Conservation (phyloP, 2,329 filamentous ascomycete species). For the Penicillium sp. region DNA sequence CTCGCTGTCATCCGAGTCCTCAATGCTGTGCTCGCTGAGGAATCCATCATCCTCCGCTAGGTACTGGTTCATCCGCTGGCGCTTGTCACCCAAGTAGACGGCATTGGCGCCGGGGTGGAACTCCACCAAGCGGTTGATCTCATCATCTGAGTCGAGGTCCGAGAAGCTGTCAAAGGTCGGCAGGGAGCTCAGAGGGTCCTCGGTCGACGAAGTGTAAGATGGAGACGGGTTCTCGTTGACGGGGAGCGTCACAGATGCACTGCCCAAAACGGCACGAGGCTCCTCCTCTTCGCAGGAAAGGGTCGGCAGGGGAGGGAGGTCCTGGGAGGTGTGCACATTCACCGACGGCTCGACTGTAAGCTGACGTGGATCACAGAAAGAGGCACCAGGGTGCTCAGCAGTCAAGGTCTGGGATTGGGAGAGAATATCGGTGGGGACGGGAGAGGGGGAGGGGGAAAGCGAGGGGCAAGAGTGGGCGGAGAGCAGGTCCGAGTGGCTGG, state of each 20-base stretch:
- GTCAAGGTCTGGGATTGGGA: conserved; percentile 69
- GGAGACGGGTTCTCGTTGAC: conserved; percentile 39
- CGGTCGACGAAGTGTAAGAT: conserved; percentile 42
- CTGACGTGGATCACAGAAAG: conserved; percentile 90
- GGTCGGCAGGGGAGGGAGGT: conserved; percentile 60
- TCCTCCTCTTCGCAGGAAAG: conserved; percentile 51
- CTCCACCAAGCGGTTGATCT: conserved; percentile 74
- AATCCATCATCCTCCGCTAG: conserved; percentile 75
- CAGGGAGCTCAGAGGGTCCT: conserved; percentile 59
- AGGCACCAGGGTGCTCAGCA: conserved; percentile 67
- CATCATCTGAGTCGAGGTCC: conserved; percentile 87
- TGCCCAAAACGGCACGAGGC: conserved; percentile 37
- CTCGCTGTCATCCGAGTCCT: conserved; percentile 70
- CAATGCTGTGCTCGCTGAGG: conserved; percentile 72
- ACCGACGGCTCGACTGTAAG: conserved; percentile 67
- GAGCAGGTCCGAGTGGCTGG: conserved; percentile 68
- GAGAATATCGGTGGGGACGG: conserved; percentile 68
- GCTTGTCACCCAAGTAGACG: conserved; percentile 63
- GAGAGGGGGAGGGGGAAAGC: conserved; percentile 81
- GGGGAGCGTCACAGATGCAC: conserved; percentile 38
- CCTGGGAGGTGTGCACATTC: conserved; percentile 48
- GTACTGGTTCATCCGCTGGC: conserved; percentile 70
- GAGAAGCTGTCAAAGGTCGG: conserved; percentile 82
- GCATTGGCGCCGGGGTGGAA: conserved; percentile 62
- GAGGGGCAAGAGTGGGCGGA: conserved; percentile 74